Percentiles rank a stretch among this genome's conserved stretches.
Conservation (phyloP, 2,329 filamentous ascomycete genomes). For the Colletotrichum aenigma region DNA sequence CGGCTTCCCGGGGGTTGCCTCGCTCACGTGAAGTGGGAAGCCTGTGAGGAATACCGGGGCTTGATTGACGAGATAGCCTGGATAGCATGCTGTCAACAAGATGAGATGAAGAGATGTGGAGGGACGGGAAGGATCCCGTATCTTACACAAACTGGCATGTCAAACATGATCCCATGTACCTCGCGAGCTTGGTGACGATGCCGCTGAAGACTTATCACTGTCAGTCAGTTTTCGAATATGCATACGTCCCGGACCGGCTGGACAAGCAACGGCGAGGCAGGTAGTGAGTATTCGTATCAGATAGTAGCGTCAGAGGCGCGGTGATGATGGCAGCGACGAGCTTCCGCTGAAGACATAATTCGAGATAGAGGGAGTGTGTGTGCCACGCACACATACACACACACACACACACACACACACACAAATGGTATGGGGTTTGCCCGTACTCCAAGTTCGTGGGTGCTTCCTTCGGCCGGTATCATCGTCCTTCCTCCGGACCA, state of each 20-base stretch:
- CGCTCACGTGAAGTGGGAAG: constrained; percentile 16
- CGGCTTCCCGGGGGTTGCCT: constrained; percentile 3
- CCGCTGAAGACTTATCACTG: background rate
- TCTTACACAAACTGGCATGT: background rate
- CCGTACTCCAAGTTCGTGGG: background rate
- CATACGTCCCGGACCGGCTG: background rate
- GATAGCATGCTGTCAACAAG: background rate
- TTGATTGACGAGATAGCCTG: background rate
- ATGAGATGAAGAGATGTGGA: background rate
- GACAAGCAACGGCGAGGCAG: background rate
- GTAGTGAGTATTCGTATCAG: background rate
- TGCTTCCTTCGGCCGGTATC: background rate
- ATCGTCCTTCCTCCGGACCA: background rate
- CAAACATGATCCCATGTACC: background rate
- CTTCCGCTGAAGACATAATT: background rate
- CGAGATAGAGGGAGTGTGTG: background rate
- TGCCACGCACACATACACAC: background rate
- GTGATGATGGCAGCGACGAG: background rate
- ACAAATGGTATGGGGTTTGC: background rate
- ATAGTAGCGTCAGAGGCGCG: background rate
- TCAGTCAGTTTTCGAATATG: background rate
- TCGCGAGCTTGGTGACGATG: background rate
- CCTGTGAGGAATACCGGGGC: constrained; percentile 7
- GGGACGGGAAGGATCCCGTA: background rate
- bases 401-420: background rate